Evolutionary conservation across 2,329 filamentous ascomycete species (phyloP).

Genomic region (Geoglossum cookeanum): DNA sequence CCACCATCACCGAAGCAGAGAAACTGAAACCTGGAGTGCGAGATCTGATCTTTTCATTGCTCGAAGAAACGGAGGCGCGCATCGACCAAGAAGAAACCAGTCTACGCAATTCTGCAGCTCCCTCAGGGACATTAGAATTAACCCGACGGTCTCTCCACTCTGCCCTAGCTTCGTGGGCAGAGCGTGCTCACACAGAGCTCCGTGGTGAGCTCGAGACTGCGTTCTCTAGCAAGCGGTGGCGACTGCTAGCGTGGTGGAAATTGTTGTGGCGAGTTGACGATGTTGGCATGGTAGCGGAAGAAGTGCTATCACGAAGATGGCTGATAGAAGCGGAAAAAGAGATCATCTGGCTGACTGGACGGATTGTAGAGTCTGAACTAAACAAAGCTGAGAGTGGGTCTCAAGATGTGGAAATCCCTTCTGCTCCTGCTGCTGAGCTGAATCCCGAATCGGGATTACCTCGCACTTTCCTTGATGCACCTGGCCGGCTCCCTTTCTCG

Average conservation of each 20-base stretch:
- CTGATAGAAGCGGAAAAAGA: constrained; percentile 60
- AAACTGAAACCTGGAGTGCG: constrained; percentile 46
- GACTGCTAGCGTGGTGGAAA: constrained; percentile 78
- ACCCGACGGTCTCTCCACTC: constrained; percentile 32
- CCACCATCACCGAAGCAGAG: constrained; percentile 20
- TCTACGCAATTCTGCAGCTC: constrained; percentile 16
- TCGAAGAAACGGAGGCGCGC: constrained; percentile 33
- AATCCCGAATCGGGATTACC: constrained; percentile 14
- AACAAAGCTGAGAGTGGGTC: constrained; percentile 1
- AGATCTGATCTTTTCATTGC: constrained; percentile 45
- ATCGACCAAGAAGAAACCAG: constrained; percentile 31
- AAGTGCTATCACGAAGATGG: constrained; percentile 61
- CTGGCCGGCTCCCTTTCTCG: constrained; percentile 2
- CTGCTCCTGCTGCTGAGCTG: neutral
- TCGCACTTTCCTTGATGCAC: constrained; percentile 7
- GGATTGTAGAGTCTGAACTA: constrained; percentile 46
- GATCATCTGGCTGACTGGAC: constrained; percentile 66
- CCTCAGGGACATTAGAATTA: constrained; percentile 19
- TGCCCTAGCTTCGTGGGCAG: constrained; percentile 52
- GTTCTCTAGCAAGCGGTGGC: constrained; percentile 60
- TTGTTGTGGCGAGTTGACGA: constrained; percentile 91
- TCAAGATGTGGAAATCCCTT: neutral
- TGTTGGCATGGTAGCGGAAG: constrained; percentile 61
- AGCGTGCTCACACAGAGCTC: constrained; percentile 64
- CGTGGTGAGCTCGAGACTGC: constrained; percentile 61